These are phyloP conservation scores for sorghum (Sorghum bicolor) DNA, from an alignment of 176 grass and related monocot species.

Conservation along the genomic window Sorghum_bicolor_NCBIv3 NC_012870.2:77278001-77278500, in stretches of 20 bases:
- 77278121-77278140: not conserved
- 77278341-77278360: slow-evolving; percentile 90
- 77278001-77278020: slow-evolving; percentile 97
- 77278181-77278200: slow-evolving; percentile 81
- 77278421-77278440: not conserved
- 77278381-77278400: not conserved
- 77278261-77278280: slow-evolving; percentile 91
- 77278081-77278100: not conserved
- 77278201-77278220: slow-evolving; percentile 88
- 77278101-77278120: not conserved
- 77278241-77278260: slow-evolving; percentile 93
- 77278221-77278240: slow-evolving; percentile 91
- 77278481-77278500: slow-evolving; percentile 65
- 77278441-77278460: slow-evolving; percentile 7
- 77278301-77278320: slow-evolving; percentile 97
- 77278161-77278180: slow-evolving; percentile 85
- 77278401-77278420: not conserved
- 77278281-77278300: slow-evolving; percentile 82
- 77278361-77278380: not conserved
- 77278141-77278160: not conserved
- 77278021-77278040: slow-evolving; percentile 89
- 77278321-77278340: slow-evolving; percentile 96
- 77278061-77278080: not conserved
- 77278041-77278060: slow-evolving; percentile 70
- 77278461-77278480: slow-evolving; percentile 76